These are phyloP conservation scores for Pseudozyma hubeiensis DNA, from an alignment of 1,284 basidiomycete genomes.

Conservation along the genomic window DNA sequence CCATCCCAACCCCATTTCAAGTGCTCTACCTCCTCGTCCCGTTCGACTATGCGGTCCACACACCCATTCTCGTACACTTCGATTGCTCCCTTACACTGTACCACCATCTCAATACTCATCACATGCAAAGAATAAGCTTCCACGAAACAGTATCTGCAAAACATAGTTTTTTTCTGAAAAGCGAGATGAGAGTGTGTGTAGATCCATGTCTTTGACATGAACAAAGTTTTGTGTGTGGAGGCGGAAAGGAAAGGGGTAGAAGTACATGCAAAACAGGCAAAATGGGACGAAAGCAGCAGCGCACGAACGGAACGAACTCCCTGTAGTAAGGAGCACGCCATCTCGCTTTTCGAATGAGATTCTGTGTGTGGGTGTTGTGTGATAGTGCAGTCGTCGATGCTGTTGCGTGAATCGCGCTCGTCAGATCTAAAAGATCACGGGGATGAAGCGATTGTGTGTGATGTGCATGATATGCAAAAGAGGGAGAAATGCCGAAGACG, in stretches of 20 bases:
- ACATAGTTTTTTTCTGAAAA: conserved; percentile 30
- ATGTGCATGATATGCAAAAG: background rate
- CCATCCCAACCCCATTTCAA: background rate
- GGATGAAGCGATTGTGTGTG: background rate
- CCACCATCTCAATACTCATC: no score
- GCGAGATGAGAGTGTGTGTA: conserved; percentile 26
- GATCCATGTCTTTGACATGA: conserved; percentile 5
- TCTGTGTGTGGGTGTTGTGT: conserved; percentile 13
- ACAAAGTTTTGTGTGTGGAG: conserved; percentile 12
- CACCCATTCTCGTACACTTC: no score
- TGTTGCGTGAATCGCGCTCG: conserved; percentile 17
- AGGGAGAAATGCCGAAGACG: conserved; percentile 7
- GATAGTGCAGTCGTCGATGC: background rate
- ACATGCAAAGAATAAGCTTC: no score
- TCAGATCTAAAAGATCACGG: background rate
- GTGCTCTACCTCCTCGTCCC: no score
- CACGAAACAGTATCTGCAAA: background rate
- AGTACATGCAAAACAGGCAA: conserved; percentile 34
- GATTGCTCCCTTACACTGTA: no score
- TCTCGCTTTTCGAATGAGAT: conserved; percentile 40
- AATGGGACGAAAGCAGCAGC: background rate
- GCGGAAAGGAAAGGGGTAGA: conserved; percentile 20
- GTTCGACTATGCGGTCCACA: no score
- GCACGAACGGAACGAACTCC: background rate
- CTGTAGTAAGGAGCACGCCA: conserved; percentile 11